Base-by-base conservation (phyloP, 495 filamentous ascomycete species). In the Beverwykella pulmonaria region DNA sequence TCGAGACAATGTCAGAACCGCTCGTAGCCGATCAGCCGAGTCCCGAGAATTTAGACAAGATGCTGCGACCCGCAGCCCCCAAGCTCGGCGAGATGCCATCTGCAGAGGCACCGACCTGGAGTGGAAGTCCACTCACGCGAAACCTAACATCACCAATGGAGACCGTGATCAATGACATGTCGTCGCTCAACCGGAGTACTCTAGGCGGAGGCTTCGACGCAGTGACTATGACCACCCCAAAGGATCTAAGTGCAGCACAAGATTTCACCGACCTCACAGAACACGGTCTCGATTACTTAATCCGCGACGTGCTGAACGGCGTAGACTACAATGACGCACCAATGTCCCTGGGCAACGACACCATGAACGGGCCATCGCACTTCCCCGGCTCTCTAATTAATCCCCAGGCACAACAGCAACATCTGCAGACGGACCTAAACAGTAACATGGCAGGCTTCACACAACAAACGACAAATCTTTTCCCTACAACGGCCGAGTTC, bases 61-160 rank as follows among this genome's bases (percentile, higher is more conserved):
- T 68, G 65, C 53, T 68, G 27, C 36, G 65, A 53, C 65, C 65
- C 2, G 26, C 22, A 2, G 59, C 59, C 3, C 65, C 65, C 0
- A 9, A 22, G 29, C 20, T 68, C 22, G 65, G 65, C 12, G 65
- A 68, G 19, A 63, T 68, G 39, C 65, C 65, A 17, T 20, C 9
- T 46, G 59, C 65, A 29, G 34, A 58, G 25, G 53, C 65, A 4
- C 65, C 65, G 19, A 63, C 50, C 39, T 68, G 59, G 65, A 17
- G 44, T 17, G 65, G 64, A 2, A 67, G 64, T 61, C 58, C 64
- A 0, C 14, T 14, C 4, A 20, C 15, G 25, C 17, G 10, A 19
- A 41, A 50, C 19, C 17, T 27, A 12, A 1, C 52, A 30, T 46
- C n/a, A 15, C 49, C 50, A 30, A 26, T 30, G 4, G 25, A 23